Base-by-base conservation (phyloP, 2,329 filamentous ascomycete species). In the Fusarium avenaceum region DNA sequence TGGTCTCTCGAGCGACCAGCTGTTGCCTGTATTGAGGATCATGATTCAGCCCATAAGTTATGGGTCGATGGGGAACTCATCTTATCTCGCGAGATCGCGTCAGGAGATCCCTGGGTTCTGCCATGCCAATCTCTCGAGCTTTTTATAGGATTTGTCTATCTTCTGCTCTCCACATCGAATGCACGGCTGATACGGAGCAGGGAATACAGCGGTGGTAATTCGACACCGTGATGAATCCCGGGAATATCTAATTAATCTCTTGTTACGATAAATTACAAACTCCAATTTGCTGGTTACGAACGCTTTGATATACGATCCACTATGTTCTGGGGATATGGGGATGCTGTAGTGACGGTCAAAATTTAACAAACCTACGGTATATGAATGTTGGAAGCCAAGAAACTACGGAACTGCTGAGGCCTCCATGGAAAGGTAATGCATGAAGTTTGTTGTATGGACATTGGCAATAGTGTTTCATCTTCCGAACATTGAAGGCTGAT, bases 11-110 rank as follows among this genome's bases (percentile, higher is more conserved):
- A 50, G 63, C 35, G 53, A 68, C 61, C 45, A 48, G 50, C 45
- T 60, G n/a, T 51, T 43, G 50, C 35, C 13, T 24, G 38, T 38
- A 32, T 33, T 14, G 54, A 49, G 48, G 20, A 55, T 52, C 40
- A 50, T 48, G 48, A 42, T 64, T 69, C 65, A 65, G 65, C 48
- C 47, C 53, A 65, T 61, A 69, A 65, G 24, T 48, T 59, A 64
- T 64, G 61, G 61, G 47, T 33, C 59, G 14, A 32, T 50, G 52
- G 61, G 35, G 52, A 52, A 32, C 43, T 64, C 60, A 64, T 64
- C 60, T 64, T 39, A 59, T 59, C 61, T 64, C 33, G 20, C 30
- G 46, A 46, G 52, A 51, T 64, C 59, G 59, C 59, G 54, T 64
- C 45, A 46, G 30, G 40, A 42, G 20, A 43, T 26, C 46, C 62